phyloP scores from a whole-genome alignment of 331 rosid species.

The Acacia concinna region DNA sequence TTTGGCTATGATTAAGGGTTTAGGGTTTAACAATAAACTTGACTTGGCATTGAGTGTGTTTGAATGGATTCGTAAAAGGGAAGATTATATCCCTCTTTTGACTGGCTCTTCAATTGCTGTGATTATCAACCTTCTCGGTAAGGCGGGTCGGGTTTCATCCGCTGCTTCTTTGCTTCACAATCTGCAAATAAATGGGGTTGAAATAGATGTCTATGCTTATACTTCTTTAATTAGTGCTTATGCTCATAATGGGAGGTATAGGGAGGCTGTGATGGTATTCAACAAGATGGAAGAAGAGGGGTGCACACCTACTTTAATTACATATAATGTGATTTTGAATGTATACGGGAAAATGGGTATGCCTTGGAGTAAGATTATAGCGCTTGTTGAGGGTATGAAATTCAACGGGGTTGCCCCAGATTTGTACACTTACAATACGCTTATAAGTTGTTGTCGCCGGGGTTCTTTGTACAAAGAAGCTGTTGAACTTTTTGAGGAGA shows the following conservation, averaged over 20 bases:
- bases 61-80: conserved; percentile 44
- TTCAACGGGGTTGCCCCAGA: conserved; percentile 53
- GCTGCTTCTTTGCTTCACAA: conserved; percentile 49
- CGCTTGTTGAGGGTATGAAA: conserved; percentile 54
- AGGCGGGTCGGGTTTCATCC: conserved; percentile 47
- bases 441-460: conserved; percentile 61
- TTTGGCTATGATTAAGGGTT: conserved; percentile 54
- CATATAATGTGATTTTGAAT: conserved; percentile 65
- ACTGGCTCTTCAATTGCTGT: conserved; percentile 53
- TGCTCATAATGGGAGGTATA: conserved; percentile 61
- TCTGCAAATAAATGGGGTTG: conserved; percentile 48
- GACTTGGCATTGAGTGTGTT: conserved; percentile 58
- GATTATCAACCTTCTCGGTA: conserved; percentile 53
- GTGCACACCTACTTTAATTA: conserved; percentile 53
- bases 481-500: conserved; percentile 55
- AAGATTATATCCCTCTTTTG: conserved; percentile 39
- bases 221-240: conserved; percentile 64
- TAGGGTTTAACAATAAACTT: conserved; percentile 49
- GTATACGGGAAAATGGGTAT: conserved; percentile 73
- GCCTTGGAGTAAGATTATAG: conserved; percentile 63
- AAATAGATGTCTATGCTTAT: conserved; percentile 61
- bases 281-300: conserved; percentile 64
- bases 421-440: conserved; percentile 62
- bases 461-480: conserved; percentile 68
- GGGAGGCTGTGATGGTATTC: conserved; percentile 58